Conservation (phyloP, 2,329 filamentous ascomycete species). For the Ceratocystis papillata region DNA sequence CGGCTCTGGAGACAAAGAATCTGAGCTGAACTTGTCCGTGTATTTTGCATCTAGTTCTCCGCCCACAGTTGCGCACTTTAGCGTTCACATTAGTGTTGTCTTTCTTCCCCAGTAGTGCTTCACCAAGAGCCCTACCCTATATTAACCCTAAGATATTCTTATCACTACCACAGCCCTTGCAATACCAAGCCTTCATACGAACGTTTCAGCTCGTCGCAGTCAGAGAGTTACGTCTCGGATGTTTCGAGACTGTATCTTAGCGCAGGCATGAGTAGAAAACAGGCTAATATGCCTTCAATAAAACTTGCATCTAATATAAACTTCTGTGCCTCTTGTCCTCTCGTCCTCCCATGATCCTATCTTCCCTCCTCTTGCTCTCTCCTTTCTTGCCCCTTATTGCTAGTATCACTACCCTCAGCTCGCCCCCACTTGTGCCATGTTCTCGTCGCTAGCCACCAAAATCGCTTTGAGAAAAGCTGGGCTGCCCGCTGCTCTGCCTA, state of each 20-base stretch:
- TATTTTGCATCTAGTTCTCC: too few relatives aligned
- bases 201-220: neutral
- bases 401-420: neutral
- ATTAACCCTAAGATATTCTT: neutral
- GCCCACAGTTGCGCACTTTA: too few relatives aligned
- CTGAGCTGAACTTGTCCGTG: neutral
- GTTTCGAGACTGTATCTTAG: conserved; percentile 2
- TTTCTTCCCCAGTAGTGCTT: too few relatives aligned
- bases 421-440: conserved; percentile 34
- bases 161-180: neutral
- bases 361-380: neutral
- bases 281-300: neutral
- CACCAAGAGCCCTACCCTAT: too few relatives aligned
- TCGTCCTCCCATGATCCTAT: neutral
- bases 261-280: neutral
- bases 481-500: conserved; percentile 41
- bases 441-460: conserved; percentile 47
- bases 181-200: neutral
- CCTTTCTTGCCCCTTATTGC: neutral
- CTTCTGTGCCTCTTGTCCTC: neutral
- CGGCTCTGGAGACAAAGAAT: neutral
- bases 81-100: too few relatives aligned
- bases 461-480: conserved; percentile 48
- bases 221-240: neutral
- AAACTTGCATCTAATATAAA: neutral